phyloP scores from a whole-genome alignment of 352 stramenopile genomes.

The Aphanomyces euteiches region DNA sequence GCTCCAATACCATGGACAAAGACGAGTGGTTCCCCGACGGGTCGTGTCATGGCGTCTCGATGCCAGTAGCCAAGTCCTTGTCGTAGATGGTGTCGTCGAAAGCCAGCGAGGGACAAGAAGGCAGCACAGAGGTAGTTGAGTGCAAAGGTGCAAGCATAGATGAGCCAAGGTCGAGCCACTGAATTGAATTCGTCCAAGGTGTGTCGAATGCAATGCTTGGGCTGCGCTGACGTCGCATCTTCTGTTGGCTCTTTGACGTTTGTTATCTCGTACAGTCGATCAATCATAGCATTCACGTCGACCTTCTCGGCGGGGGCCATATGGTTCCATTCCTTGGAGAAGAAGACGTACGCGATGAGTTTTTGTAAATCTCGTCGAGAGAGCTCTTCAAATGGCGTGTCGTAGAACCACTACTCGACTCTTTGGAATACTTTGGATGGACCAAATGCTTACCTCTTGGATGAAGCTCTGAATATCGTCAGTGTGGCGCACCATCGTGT shows the following conservation, averaged over 20 bases:
- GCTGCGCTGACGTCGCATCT: no score
- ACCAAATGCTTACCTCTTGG: conserved; percentile 8
- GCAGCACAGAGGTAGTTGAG: not conserved
- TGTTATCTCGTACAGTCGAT: not conserved
- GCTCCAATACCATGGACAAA: not conserved
- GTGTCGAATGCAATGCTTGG: not conserved
- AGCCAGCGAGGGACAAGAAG: not conserved
- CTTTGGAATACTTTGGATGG: not conserved
- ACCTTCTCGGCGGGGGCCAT: not conserved
- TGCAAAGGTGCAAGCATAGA: not conserved
- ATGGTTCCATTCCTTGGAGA: not conserved
- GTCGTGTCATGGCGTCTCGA: not conserved
- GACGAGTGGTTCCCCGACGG: not conserved
- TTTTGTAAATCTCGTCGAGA: not conserved
- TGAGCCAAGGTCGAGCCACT: not conserved
- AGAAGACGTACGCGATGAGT: not conserved
- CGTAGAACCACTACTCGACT: not conserved
- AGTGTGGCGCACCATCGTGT: not conserved
- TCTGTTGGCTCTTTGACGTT: not conserved
- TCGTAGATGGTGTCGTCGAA: not conserved
- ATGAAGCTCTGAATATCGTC: not conserved
- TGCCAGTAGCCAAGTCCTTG: not conserved
- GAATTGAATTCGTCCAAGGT: not conserved
- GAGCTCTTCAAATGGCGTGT: not conserved
- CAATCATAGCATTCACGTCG: not conserved